A percentile compares a stretch with the other conserved stretches of the same genome.
Conservation (phyloP, 106 monocot species). For the Narthecium ossifragum region DNA sequence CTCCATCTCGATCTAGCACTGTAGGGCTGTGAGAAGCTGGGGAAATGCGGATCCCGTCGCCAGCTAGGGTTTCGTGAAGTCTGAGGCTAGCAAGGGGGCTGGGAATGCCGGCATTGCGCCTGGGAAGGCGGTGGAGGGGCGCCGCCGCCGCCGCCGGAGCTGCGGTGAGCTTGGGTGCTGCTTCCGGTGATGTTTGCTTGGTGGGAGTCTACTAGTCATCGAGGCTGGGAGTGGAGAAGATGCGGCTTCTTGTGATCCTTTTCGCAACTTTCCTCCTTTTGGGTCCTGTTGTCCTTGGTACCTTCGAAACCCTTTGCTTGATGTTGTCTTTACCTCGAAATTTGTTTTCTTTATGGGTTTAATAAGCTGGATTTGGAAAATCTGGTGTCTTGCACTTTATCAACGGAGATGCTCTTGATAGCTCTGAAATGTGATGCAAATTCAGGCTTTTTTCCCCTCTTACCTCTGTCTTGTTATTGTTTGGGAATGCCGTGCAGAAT, state of each 20-base stretch:
- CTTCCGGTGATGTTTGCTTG: background rate
- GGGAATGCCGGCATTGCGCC: background rate
- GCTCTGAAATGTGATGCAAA: background rate
- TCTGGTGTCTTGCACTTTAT: background rate
- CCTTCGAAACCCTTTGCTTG: slow-evolving; percentile 1
- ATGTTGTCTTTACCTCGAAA: background rate
- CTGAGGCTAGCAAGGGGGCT: too few species aligned
- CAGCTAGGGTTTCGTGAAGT: slow-evolving; percentile 14
- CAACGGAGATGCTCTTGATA: background rate
- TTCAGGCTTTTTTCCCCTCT: too few species aligned
- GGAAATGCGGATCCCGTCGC: background rate
- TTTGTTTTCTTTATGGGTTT: background rate
- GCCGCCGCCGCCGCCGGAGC: background rate
- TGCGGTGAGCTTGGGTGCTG: background rate
- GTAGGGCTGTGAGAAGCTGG: too few species aligned
- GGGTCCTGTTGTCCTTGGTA: slow-evolving; percentile 1
- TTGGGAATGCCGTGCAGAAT: too few species aligned
- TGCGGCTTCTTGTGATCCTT: slow-evolving; percentile 5
- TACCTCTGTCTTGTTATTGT: too few species aligned
- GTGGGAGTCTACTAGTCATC: background rate
- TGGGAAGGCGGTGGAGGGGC: slow-evolving; percentile 2
- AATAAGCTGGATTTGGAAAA: background rate
- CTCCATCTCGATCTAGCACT: too few species aligned
- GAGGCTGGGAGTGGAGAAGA: slow-evolving; percentile 2
- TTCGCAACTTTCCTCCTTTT: too few species aligned